Evolutionary conservation across 139 green algal species (phyloP), one percentile per base, ranked within the genome.

Genomic region (Yamagishiella unicocca): DNA sequence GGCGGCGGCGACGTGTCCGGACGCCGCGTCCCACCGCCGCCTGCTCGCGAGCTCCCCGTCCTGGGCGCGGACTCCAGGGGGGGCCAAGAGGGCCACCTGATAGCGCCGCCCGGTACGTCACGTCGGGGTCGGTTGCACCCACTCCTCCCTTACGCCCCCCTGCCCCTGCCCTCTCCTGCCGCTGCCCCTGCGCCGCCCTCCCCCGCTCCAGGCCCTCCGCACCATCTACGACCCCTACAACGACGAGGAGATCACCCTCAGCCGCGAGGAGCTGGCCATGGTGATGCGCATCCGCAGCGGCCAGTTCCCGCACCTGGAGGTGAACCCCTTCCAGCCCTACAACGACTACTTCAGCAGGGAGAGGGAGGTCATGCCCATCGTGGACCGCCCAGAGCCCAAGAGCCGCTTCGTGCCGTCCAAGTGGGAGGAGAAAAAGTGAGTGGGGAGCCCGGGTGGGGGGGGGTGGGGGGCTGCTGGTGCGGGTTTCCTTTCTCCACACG

Each of bases 181-280:
- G 6, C 24, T 22, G 6, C 24, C 58, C 58, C 58, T 33, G 19
- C 58, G 17, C 58, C 24, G 22, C 58, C 58, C 58, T n/a, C 19
- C 31, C 33, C 3, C 8, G 3, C 12, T 31, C 2, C 84, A 93
- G 89, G 93, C 91, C 33, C 53, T 96, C 80, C 92, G 94, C n/a
- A 98, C 94, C 22, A 94, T 99, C 17, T 99, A 99, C 83, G 97
- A 99, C 82, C 95, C 97, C 66, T 99, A 99, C 92, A 99, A 99
- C 72, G 97, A 98, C 82, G 97, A 99, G 90, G 95, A 99, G 89
- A 95, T 99, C 55, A 88, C 91, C 54, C 94, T 99, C 17, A 95
- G 82, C 50, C 96, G 95, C 85, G 90, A 93, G 84, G 97, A 99
- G 91, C 89, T 99, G 55, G 66, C 84, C 31, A 98, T 98, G 94